These are phyloP conservation scores for Magnusiomyces fungicola DNA, from an alignment of 1,139 yeast species.

Conservation along the genomic window DNA sequence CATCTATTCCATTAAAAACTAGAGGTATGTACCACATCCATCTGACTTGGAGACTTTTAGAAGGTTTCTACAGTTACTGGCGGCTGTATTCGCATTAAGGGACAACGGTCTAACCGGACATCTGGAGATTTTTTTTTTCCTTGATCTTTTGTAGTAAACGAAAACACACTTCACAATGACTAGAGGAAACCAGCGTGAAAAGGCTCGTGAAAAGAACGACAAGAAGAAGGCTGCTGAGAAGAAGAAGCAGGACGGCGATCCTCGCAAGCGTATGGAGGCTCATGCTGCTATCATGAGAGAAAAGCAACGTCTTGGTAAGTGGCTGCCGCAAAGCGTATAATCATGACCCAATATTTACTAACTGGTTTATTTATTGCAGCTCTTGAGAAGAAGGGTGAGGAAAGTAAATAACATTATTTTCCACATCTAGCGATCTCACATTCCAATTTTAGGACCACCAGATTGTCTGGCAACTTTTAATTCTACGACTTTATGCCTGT, in stretches of 20 bases:
- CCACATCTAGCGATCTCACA: too few relatives aligned
- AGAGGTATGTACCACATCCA: too few relatives aligned
- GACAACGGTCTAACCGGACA: background rate
- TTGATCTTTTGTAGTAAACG: background rate
- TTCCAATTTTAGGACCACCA: too few relatives aligned
- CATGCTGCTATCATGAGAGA: slow-evolving; percentile 86
- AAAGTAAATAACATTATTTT: too few relatives aligned
- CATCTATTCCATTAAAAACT: too few relatives aligned
- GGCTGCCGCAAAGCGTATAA: background rate
- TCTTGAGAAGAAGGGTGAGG: too few relatives aligned
- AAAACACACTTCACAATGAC: slow-evolving; percentile 64
- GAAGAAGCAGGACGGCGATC: slow-evolving; percentile 74
- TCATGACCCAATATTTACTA: too few relatives aligned
- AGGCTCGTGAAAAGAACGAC: slow-evolving; percentile 80
- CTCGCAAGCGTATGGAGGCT: slow-evolving; percentile 70
- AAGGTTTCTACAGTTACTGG: background rate
- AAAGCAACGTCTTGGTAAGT: slow-evolving; percentile 77
- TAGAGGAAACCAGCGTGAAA: slow-evolving; percentile 94
- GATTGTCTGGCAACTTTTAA: too few relatives aligned
- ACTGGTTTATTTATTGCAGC: too few relatives aligned
- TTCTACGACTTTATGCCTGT: too few relatives aligned
- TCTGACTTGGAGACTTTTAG: too few relatives aligned
- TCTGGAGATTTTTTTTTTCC: too few relatives aligned
- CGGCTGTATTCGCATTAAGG: background rate
- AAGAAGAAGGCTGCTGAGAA: slow-evolving; percentile 64